Conservation (phyloP, 345 rosid genomes). For the Jatropha curcas region DNA sequence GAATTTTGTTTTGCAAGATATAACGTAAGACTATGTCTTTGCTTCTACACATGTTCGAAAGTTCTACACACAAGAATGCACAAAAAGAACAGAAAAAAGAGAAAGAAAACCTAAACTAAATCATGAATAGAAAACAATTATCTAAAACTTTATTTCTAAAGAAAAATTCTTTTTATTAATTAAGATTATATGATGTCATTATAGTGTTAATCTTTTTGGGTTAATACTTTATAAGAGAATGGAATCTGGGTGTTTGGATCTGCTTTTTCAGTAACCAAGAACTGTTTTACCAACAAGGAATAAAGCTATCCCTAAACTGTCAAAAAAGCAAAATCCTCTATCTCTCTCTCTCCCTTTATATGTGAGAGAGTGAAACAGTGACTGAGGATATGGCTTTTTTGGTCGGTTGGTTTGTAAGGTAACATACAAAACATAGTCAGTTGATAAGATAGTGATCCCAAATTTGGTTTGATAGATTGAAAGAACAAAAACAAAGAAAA, state of each 20-base stretch:
- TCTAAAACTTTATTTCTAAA: neutral
- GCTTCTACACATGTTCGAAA: conserved; percentile 19
- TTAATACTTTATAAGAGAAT: conserved; percentile 17
- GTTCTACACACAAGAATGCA: conserved; percentile 4
- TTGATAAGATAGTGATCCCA: conserved; percentile 27
- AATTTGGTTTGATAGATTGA: conserved; percentile 14
- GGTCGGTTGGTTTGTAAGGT: conserved; percentile 31
- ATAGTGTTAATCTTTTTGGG: conserved; percentile 5
- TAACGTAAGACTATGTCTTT: conserved; percentile 22
- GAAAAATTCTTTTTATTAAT: no score
- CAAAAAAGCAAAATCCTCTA: conserved; percentile 30
- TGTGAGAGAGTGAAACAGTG: neutral
- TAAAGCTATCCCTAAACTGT: conserved; percentile 38
- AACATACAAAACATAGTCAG: neutral
- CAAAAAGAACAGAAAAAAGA: neutral
- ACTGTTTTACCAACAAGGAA: conserved; percentile 36
- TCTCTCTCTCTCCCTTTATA: neutral
- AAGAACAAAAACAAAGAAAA: neutral
- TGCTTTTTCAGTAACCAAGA: conserved; percentile 49
- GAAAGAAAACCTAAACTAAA: no score
- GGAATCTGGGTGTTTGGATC: conserved; percentile 43
- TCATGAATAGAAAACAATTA: neutral
- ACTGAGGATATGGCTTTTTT: conserved; percentile 16
- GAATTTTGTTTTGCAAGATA: conserved; percentile 17
- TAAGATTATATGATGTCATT: conserved; percentile 4